Base-by-base conservation (phyloP, 345 rosid genomes). In the Pseudoturritis turrita region DNA sequence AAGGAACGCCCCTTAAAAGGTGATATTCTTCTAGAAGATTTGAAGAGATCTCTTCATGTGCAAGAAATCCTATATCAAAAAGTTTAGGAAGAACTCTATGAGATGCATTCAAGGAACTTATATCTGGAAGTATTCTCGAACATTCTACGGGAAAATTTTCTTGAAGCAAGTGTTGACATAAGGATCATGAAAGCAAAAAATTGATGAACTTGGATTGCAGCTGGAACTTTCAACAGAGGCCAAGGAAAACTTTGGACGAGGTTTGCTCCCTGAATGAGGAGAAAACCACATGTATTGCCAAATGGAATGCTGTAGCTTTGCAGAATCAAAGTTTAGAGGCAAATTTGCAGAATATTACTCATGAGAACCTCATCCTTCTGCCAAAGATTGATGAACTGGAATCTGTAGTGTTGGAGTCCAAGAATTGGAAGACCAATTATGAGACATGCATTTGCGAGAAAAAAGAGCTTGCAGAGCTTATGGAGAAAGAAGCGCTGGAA, bases 101-200 rank as follows among this genome's bases (percentile, higher is more conserved):
- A 89, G 78, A 80, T 86, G 87, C 89, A 88, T 69, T 82, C 72
- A 56, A 81, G 62, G 63, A 89, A 87, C 75, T 70, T 89, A 37
- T 85, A 82, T 76, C 79, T 95, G 71, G 97, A 91, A 80, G 85
- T 95, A 75, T 82, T 88, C 79, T 89, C 99, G 44, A 87, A 77
- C 75, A 79, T 81, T 47, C 76, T 95, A 57, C 86, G 65, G 65
- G 91, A 85, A 74, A 83, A 88, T 72, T 80, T 91, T 78, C 80
- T 68, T 74, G 85, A 86, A 74, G 93, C 89, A 55, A 72, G 68
- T 74, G 77, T 77, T 73, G 85, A 86, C 64, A 60, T 82, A 10
- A 77, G 69, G 71, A 47, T 64, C 25, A 79, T 83, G 84, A 81
- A 84, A 62, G 86, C 74, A n/a, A 74, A 79, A 73, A 72, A 73